Evolutionary conservation across 192 early-diverging fungal species (phyloP).

Genomic region (Linnemannia exigua): DNA sequence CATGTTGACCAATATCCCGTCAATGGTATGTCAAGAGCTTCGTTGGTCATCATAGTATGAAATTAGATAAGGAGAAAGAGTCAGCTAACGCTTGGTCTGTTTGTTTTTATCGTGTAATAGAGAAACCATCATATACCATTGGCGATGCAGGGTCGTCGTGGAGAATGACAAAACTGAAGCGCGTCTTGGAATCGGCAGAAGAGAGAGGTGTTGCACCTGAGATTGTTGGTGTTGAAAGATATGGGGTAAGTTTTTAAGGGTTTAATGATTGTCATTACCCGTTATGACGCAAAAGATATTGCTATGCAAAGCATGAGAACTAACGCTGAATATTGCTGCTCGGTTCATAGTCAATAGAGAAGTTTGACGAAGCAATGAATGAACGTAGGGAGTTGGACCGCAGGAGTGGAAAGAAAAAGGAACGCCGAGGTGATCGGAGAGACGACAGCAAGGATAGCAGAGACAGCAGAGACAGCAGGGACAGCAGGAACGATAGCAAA

Average conservation of each 20-base stretch:
- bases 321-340: neutral
- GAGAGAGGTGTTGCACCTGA: constrained; percentile 72
- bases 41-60: neutral
- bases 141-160: constrained; percentile 74
- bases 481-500: constrained; percentile 6
- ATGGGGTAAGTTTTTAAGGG: constrained; percentile 66
- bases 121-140: constrained; percentile 59
- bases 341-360: constrained; percentile 69
- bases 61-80: neutral
- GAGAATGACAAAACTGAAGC: constrained; percentile 86
- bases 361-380: constrained; percentile 72
- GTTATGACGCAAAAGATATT: neutral
- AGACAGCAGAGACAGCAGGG: neutral
- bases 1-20: constrained; percentile 56
- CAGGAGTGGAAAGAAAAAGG: constrained; percentile 17
- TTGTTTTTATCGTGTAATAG: constrained; percentile 8
- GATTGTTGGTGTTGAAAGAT: constrained; percentile 80
- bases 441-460: constrained; percentile 19
- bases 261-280: neutral
- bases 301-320: neutral
- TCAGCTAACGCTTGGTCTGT: neutral
- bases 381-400: constrained; percentile 73
- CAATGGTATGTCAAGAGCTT: constrained; percentile 2
- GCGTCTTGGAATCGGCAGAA: constrained; percentile 75
- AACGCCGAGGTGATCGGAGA: constrained; percentile 16